phyloP scores from a whole-genome alignment of 2,329 filamentous ascomycete species.

The Byssothecium circinans region DNA sequence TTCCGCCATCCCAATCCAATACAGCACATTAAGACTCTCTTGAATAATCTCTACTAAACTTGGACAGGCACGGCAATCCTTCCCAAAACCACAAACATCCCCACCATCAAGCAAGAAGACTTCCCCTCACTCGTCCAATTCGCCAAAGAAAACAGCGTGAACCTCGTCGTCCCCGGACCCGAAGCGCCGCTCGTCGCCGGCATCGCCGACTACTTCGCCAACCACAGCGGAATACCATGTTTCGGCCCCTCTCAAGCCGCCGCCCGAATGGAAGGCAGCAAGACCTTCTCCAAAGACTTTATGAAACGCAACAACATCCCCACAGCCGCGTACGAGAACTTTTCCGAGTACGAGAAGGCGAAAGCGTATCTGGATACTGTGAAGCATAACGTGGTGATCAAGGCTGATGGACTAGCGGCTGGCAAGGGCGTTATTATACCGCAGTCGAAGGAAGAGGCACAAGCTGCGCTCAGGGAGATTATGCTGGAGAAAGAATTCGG shows the following conservation, averaged over 20 bases:
- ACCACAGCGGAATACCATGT: conserved; percentile 63
- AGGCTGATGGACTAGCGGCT: conserved; percentile 86
- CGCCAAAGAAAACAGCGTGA: conserved; percentile 71
- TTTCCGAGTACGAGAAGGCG: conserved; percentile 74
- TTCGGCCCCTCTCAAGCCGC: conserved; percentile 87
- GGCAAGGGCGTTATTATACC: conserved; percentile 96
- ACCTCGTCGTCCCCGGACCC: conserved; percentile 85
- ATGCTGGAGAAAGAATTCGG: conserved; percentile 91
- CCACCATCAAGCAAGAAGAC: conserved; percentile 69
- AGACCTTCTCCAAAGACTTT: conserved; percentile 97
- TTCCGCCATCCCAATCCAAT: too few species aligned
- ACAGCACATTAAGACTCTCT: too few species aligned
- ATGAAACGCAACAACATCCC: conserved; percentile 91
- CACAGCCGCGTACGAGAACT: conserved; percentile 89
- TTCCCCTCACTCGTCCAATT: conserved; percentile 77
- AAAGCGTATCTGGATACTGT: conserved; percentile 64
- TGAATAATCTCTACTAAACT: conserved; percentile 26
- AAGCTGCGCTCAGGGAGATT: conserved; percentile 78
- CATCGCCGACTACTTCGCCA: conserved; percentile 78
- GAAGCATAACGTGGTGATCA: conserved; percentile 67
- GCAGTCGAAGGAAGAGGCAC: conserved; percentile 77
- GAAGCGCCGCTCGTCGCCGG: conserved; percentile 93
- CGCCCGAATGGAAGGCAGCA: conserved; percentile 91
- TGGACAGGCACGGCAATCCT: conserved; percentile 51
- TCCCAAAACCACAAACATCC: conserved; percentile 71